Conservation (phyloP, 2,329 filamentous ascomycete genomes). For the Didymella keratinophila region DNA sequence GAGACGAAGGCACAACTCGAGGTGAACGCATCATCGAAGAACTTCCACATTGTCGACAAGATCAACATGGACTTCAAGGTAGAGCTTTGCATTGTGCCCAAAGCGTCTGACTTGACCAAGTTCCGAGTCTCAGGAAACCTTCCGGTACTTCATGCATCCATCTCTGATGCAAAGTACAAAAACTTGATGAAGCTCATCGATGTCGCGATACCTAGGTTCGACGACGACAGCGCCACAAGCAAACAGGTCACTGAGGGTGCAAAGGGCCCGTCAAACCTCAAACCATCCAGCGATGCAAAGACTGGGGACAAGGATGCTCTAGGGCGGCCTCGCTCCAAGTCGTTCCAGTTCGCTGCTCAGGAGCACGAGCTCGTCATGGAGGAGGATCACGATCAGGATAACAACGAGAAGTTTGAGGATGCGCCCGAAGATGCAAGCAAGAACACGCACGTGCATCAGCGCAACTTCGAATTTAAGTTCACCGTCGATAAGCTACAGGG, state of each 20-base stretch:
- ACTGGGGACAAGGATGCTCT: constrained; percentile 40
- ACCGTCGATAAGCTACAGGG: constrained; percentile 93
- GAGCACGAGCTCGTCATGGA: constrained; percentile 82
- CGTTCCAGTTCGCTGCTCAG: constrained; percentile 75
- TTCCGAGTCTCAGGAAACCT: constrained; percentile 90
- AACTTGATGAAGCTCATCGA: constrained; percentile 95
- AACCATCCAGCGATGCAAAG: constrained; percentile 43
- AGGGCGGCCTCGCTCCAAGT: constrained; percentile 69
- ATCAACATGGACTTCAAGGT: constrained; percentile 98
- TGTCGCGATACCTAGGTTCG: constrained; percentile 88
- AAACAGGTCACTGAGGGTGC: constrained; percentile 49
- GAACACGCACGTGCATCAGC: constrained; percentile 75
- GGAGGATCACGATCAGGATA: constrained; percentile 70
- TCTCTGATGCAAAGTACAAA: constrained; percentile 97
- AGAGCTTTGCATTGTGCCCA: constrained; percentile 96
- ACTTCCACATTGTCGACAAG: constrained; percentile 89
- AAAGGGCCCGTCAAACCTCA: constrained; percentile 49
- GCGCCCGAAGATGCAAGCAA: constrained; percentile 65
- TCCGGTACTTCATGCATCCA: constrained; percentile 87
- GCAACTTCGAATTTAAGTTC: constrained; percentile 96
- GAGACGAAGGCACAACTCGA: constrained; percentile 84
- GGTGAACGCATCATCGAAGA: constrained; percentile 70
- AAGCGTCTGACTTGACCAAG: constrained; percentile 90
- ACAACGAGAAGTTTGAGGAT: constrained; percentile 72
- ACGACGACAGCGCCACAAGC: constrained; percentile 54